Percentiles rank a stretch among this genome's conserved stretches.
phyloP scores from a whole-genome alignment of 2,329 filamentous ascomycete species.

The Trichoderma aggressivum region DNA sequence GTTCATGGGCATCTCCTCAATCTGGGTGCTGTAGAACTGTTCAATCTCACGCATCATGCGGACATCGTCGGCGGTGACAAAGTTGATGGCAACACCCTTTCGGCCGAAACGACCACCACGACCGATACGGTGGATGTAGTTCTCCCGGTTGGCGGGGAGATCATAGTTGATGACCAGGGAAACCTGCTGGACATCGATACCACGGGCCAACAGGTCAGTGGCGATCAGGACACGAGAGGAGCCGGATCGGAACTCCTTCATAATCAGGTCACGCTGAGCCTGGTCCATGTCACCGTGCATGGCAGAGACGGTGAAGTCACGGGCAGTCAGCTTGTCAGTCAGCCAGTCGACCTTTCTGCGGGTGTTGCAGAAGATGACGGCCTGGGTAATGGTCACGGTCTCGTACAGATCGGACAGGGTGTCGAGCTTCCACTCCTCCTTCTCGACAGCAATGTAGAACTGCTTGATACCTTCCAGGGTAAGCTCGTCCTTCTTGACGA shows the following conservation, averaged over 20 bases:
- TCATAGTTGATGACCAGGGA: slow-evolving; percentile 99
- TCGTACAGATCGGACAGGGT: slow-evolving; percentile 98
- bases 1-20: slow-evolving; percentile 99
- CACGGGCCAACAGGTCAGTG: slow-evolving; percentile 95
- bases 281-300: slow-evolving; percentile 99
- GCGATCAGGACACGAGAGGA: slow-evolving; percentile 98
- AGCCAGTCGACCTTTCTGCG: slow-evolving; percentile 99
- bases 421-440: slow-evolving; percentile 99
- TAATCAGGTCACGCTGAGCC: slow-evolving; percentile 95
- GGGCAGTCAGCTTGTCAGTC: slow-evolving; percentile 96
- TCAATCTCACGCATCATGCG: slow-evolving; percentile 99
- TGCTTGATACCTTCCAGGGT: slow-evolving; percentile 99
- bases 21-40: slow-evolving; percentile 99
- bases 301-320: slow-evolving; percentile 98
- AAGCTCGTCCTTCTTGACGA: slow-evolving; percentile 99
- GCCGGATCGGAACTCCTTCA: slow-evolving; percentile 99
- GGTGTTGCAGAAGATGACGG: slow-evolving; percentile 99
- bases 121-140: slow-evolving; percentile 99
- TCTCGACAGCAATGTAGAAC: slow-evolving; percentile 99
- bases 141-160: slow-evolving; percentile 96
- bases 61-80: slow-evolving; percentile 97
- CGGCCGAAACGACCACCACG: slow-evolving; percentile 99
- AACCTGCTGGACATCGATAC: slow-evolving; percentile 99
- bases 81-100: slow-evolving; percentile 99
- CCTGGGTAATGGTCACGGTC: slow-evolving; percentile 98